These are phyloP conservation scores for Paraphoma sp. DNA, from an alignment of 2,329 filamentous ascomycete genomes.

Conservation along the genomic window DNA sequence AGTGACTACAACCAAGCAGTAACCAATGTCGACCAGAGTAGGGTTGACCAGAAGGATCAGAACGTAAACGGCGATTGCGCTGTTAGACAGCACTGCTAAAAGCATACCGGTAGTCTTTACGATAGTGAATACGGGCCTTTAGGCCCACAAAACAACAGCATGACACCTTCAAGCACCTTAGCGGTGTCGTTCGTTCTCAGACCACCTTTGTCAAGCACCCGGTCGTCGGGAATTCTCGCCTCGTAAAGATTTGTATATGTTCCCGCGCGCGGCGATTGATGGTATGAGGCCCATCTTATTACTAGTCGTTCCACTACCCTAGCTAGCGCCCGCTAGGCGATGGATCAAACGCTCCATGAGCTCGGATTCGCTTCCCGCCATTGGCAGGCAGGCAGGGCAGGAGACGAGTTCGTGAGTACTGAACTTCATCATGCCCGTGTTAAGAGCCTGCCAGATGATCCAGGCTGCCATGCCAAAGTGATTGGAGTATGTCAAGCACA, in stretches of 20 bases:
- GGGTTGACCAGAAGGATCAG: conserved; percentile 75
- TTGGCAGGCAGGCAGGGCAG: conserved; percentile 74
- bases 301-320: conserved; percentile 65
- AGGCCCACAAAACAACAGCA: conserved; percentile 85
- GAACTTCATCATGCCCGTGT: conserved; percentile 70
- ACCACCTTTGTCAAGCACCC: conserved; percentile 77
- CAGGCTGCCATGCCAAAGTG: conserved; percentile 86
- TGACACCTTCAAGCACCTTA: conserved; percentile 71
- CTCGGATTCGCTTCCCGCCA: conserved; percentile 71
- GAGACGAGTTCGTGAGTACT: conserved; percentile 68
- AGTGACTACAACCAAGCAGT: conserved; percentile 71
- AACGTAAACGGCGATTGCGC: conserved; percentile 79
- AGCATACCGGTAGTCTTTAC: conserved; percentile 97
- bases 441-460: conserved; percentile 78
- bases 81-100: conserved; percentile 77
- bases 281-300: conserved; percentile 76
- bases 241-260: conserved; percentile 73
- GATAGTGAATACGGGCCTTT: conserved; percentile 79
- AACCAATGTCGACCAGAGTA: conserved; percentile 72
- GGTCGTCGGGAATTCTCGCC: conserved; percentile 72
- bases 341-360: conserved; percentile 76
- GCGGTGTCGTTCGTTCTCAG: conserved; percentile 73
- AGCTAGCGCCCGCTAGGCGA: conserved; percentile 77
- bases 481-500: conserved; percentile 76
- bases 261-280: conserved; percentile 72